A percentile compares a stretch with the other conserved stretches of the same genome.
phyloP scores from a whole-genome alignment of 169 alveolate species.

The Blepharisma undulans region DNA sequence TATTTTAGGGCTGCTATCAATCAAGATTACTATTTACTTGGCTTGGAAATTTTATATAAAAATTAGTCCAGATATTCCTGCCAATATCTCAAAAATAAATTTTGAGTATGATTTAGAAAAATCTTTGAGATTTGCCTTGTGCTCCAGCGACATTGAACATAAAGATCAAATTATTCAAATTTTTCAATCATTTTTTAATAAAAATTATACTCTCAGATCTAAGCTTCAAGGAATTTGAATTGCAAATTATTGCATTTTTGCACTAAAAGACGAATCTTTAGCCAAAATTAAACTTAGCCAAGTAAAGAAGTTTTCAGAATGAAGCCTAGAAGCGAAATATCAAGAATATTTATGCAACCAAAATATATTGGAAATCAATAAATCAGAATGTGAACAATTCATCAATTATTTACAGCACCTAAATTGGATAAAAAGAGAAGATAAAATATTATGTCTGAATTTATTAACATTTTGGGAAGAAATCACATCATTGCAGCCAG shows the following conservation, averaged over 20 bases:
- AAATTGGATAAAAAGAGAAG: neutral
- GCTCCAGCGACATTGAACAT: neutral
- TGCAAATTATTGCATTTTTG: constrained; percentile 1
- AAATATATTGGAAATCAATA: neutral
- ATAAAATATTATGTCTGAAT: neutral
- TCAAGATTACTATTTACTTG: neutral
- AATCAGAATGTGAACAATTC: neutral
- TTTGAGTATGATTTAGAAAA: neutral
- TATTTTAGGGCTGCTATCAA: neutral
- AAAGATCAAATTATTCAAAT: neutral
- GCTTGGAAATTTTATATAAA: neutral
- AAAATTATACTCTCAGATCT: neutral
- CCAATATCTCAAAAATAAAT: neutral
- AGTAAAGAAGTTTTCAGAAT: neutral
- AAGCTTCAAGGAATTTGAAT: neutral
- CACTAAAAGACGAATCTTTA: neutral
- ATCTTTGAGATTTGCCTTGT: neutral
- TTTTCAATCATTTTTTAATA: neutral
- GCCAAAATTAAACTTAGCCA: neutral
- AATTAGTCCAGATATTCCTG: neutral
- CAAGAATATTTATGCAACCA: neutral
- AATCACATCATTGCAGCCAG: neutral
- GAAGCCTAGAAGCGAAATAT: neutral
- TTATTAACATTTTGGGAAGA: neutral
- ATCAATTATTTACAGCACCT: neutral